A percentile compares a stretch with the other conserved stretches of the same genome.
Evolutionary conservation across 495 filamentous ascomycete species (phyloP).

Genomic region (Peziza echinospora): DNA sequence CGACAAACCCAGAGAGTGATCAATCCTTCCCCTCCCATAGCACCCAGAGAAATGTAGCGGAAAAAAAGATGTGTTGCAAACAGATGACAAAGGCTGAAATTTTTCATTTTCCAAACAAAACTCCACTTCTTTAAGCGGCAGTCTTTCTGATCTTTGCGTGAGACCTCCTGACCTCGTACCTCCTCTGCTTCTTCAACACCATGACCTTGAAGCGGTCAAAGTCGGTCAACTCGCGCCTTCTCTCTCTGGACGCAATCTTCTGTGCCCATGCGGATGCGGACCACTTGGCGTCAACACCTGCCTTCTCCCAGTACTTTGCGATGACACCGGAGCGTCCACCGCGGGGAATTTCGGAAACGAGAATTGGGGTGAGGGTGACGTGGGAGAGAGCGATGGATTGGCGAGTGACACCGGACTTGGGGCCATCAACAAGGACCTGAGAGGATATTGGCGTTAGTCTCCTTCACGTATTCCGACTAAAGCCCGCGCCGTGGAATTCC

Average conservation of each 20-base stretch:
- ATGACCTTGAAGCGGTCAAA: conserved; percentile 99
- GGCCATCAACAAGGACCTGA: conserved; percentile 89
- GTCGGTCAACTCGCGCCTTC: conserved; percentile 78
- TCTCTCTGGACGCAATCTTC: conserved; percentile 59
- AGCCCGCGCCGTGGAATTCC: too few relatives aligned
- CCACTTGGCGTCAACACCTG: conserved; percentile 79
- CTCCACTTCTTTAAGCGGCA: conserved; percentile 2
- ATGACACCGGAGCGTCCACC: conserved; percentile 63
- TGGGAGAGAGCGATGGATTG: conserved; percentile 58
- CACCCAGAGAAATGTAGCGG: not conserved
- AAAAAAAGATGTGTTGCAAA: not conserved
- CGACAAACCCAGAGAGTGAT: not conserved
- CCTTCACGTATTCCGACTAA: too few relatives aligned
- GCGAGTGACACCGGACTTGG: conserved; percentile 59
- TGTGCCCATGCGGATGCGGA: conserved; percentile 70
- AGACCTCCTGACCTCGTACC: conserved; percentile 90
- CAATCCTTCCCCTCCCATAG: not conserved
- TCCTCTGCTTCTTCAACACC: conserved; percentile 90
- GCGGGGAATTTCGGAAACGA: conserved; percentile 71
- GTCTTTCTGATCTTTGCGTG: conserved; percentile 45
- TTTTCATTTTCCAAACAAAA: not conserved
- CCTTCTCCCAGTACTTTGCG: conserved; percentile 65
- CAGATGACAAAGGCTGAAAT: not conserved
- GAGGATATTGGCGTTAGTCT: too few relatives aligned
- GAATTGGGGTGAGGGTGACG: conserved; percentile 72